Evolutionary conservation across 2,329 filamentous ascomycete species (phyloP).

Genomic region (Epichloe gansuensis): DNA sequence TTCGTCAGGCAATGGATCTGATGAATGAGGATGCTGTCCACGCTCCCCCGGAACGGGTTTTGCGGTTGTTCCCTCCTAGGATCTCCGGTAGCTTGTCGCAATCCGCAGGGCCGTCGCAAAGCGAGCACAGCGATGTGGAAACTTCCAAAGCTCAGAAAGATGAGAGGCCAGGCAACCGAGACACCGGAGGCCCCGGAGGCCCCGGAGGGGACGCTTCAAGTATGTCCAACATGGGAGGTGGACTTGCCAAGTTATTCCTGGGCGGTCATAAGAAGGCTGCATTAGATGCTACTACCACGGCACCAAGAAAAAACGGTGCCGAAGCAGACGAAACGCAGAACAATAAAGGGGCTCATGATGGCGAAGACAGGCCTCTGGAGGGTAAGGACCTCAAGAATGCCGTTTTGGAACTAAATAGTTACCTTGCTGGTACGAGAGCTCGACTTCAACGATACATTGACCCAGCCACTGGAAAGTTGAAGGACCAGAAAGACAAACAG

Average conservation of each 20-base stretch:
- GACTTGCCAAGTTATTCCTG: constrained; percentile 43
- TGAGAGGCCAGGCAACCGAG: constrained; percentile 15
- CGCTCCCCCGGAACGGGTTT: constrained; percentile 83
- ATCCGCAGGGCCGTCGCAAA: constrained; percentile 26
- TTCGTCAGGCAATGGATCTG: constrained; percentile 73
- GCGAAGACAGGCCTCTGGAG: constrained; percentile 44
- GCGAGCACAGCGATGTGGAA: constrained; percentile 31
- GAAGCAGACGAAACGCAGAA: constrained; percentile 45
- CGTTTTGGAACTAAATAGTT: constrained; percentile 71
- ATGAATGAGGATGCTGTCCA: constrained; percentile 76
- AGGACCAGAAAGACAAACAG: constrained; percentile 32
- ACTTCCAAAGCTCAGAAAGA: constrained; percentile 16
- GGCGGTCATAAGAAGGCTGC: constrained; percentile 31
- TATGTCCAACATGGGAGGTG: constrained; percentile 27
- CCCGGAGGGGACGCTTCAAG: constrained; percentile 14
- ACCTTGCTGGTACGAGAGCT: constrained; percentile 72
- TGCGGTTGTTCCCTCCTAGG: constrained; percentile 67
- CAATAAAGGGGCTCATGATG: constrained; percentile 25
- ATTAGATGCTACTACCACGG: constrained; percentile 45
- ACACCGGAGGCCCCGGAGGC: constrained; percentile 5
- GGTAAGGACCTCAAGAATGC: constrained; percentile 76
- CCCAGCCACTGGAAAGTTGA: constrained; percentile 48
- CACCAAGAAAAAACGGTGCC: constrained; percentile 41
- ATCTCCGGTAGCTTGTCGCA: constrained; percentile 74
- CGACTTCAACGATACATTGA: constrained; percentile 50